phyloP scores from a whole-genome alignment of 2,329 filamentous ascomycete genomes.

The Fusarium haematococcum region DNA sequence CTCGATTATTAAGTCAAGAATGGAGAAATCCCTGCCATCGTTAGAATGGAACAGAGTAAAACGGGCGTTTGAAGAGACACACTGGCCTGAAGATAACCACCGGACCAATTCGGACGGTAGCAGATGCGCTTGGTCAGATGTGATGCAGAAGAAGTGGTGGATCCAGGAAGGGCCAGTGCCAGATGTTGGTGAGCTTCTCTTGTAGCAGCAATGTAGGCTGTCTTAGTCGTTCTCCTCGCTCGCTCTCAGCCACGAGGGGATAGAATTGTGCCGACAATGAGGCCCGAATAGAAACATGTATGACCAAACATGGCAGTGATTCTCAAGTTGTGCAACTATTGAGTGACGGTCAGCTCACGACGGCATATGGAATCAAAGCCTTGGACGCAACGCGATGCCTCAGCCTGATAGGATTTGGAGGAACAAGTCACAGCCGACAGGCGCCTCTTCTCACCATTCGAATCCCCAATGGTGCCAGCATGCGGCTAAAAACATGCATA shows the following conservation, averaged over 20 bases:
- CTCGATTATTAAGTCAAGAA: too few relatives aligned
- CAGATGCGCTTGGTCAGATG: too few relatives aligned
- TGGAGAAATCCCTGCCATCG: rapidly evolving
- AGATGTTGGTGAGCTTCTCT: neutral
- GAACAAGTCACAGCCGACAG: neutral
- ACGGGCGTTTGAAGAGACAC: neutral
- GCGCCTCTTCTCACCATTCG: neutral
- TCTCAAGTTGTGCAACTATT: neutral
- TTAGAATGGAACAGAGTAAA: neutral
- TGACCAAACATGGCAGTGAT: neutral
- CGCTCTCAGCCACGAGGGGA: neutral
- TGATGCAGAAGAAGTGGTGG: neutral
- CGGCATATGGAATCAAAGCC: neutral
- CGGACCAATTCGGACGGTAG: too few relatives aligned
- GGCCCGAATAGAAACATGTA: neutral
- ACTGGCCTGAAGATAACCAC: neutral
- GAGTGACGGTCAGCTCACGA: neutral
- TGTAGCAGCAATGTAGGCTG: neutral
- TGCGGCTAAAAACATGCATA: neutral
- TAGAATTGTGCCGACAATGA: neutral
- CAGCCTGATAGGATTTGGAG: neutral
- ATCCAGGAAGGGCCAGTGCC: neutral
- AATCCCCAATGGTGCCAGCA: neutral
- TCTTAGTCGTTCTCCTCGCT: neutral
- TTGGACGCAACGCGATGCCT: neutral